Conservation (phyloP, 257 asterid species). For the Handroanthus guayacan region DNA sequence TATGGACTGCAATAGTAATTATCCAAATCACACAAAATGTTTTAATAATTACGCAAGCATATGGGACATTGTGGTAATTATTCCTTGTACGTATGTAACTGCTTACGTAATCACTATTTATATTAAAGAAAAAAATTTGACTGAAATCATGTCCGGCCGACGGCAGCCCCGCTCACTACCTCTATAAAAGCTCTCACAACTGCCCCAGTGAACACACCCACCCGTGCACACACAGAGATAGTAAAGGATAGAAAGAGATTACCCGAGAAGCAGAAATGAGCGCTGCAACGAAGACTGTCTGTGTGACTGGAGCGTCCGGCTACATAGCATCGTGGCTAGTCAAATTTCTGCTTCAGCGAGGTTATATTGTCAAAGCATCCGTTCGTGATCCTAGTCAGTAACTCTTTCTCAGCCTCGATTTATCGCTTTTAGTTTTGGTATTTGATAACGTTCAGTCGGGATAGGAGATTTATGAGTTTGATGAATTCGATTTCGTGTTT, state of each 20-base stretch:
- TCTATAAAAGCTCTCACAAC: too few relatives aligned
- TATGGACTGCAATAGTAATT: too few relatives aligned
- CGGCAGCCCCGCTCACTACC: too few relatives aligned
- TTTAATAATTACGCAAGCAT: too few relatives aligned
- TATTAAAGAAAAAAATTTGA: too few relatives aligned
- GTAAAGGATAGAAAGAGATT: not conserved
- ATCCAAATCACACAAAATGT: too few relatives aligned
- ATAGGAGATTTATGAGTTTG: not conserved
- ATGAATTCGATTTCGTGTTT: not conserved
- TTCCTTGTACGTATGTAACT: too few relatives aligned
- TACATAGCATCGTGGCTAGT: slow-evolving; percentile 46
- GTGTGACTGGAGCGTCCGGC: slow-evolving; percentile 43
- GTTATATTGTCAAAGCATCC: slow-evolving; percentile 40
- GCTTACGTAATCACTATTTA: too few relatives aligned
- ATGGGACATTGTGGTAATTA: too few relatives aligned
- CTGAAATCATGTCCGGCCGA: too few relatives aligned
- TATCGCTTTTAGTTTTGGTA: not conserved
- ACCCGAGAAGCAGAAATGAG: not conserved
- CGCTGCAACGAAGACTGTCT: slow-evolving; percentile 28
- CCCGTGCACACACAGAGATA: not conserved
- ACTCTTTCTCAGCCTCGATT: not conserved
- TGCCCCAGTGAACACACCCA: too few relatives aligned
- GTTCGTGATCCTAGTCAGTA: slow-evolving; percentile 36
- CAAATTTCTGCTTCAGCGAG: slow-evolving; percentile 36
- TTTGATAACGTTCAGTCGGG: not conserved